Evolutionary conservation across 2,329 filamentous ascomycete genomes (phyloP).

Genomic region (Penicillium sp.): DNA sequence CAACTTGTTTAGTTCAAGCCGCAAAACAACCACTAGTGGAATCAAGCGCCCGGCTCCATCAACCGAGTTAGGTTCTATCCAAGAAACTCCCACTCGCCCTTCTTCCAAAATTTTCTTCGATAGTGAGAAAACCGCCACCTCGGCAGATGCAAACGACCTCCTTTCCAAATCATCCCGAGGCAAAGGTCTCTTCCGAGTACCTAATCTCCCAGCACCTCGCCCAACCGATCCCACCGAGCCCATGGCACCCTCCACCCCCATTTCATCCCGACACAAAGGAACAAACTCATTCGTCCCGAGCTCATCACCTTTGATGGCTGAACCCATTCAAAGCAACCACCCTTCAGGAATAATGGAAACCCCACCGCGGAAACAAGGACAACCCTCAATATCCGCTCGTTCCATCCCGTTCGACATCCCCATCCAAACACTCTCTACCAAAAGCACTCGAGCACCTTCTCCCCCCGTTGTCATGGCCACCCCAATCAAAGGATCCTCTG

Average conservation of each 20-base stretch:
- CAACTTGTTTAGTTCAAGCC: slow-evolving; percentile 20
- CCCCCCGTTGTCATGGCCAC: slow-evolving; percentile 33
- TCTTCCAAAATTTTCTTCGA: slow-evolving; percentile 29
- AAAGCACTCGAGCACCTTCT: slow-evolving; percentile 12
- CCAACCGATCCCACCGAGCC: slow-evolving; percentile 15
- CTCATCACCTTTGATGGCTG: slow-evolving; percentile 11
- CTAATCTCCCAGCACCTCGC: slow-evolving; percentile 31
- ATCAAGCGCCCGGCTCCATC: slow-evolving; percentile 10
- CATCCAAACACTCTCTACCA: slow-evolving; percentile 8
- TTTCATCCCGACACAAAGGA: slow-evolving; percentile 29
- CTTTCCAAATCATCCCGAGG: slow-evolving; percentile 23
- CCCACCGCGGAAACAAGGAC: slow-evolving; percentile 27
- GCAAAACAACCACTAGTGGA: neutral
- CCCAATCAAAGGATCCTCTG: slow-evolving; percentile 34
- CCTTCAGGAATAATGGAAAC: slow-evolving; percentile 36
- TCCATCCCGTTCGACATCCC: slow-evolving; percentile 10
- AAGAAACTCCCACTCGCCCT: slow-evolving; percentile 48
- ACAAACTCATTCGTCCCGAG: slow-evolving; percentile 8
- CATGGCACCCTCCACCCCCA: slow-evolving; percentile 33
- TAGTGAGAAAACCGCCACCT: slow-evolving; percentile 12
- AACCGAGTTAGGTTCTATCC: slow-evolving; percentile 26
- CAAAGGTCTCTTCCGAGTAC: slow-evolving; percentile 31
- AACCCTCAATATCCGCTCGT: slow-evolving; percentile 8
- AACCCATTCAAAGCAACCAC: slow-evolving; percentile 5
- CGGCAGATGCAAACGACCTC: slow-evolving; percentile 10